A percentile compares a stretch with the other conserved stretches of the same genome.
Conservation (phyloP, 345 rosid genomes). For the Pistacia integerrima region DNA sequence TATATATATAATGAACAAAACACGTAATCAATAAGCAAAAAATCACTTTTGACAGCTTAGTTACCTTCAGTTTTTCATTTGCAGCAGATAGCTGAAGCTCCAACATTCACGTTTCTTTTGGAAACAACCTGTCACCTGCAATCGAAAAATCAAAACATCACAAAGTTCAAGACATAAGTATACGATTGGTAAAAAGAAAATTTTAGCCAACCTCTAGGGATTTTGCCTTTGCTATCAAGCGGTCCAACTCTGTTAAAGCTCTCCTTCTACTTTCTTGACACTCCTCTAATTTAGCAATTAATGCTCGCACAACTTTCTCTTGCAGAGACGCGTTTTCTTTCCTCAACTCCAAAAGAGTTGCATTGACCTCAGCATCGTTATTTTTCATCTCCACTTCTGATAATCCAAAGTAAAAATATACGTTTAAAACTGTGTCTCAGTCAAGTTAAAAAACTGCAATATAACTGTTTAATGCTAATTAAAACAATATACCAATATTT, state of each 20-base stretch:
- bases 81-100: conserved; percentile 69
- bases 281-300: conserved; percentile 55
- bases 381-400: conserved; percentile 61
- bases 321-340: conserved; percentile 48
- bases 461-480: too few species aligned
- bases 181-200: too few species aligned
- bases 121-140: conserved; percentile 77
- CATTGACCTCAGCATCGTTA: conserved; percentile 49
- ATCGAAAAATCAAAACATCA: conserved; percentile 10
- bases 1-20: neutral
- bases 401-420: conserved; percentile 16
- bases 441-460: neutral
- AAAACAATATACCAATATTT: conserved; percentile 43
- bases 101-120: conserved; percentile 64
- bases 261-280: conserved; percentile 74
- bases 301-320: conserved; percentile 49
- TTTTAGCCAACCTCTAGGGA: conserved; percentile 71
- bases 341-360: conserved; percentile 47
- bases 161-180: neutral
- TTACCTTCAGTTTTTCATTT: conserved; percentile 82
- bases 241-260: conserved; percentile 64
- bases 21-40: neutral
- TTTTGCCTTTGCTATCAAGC: conserved; percentile 54
- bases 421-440: neutral
- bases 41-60: neutral